These are phyloP conservation scores for Saccharomycopsis oosterbeekiorum DNA, from an alignment of 805 yeast genomes.

Conservation along the genomic window DNA sequence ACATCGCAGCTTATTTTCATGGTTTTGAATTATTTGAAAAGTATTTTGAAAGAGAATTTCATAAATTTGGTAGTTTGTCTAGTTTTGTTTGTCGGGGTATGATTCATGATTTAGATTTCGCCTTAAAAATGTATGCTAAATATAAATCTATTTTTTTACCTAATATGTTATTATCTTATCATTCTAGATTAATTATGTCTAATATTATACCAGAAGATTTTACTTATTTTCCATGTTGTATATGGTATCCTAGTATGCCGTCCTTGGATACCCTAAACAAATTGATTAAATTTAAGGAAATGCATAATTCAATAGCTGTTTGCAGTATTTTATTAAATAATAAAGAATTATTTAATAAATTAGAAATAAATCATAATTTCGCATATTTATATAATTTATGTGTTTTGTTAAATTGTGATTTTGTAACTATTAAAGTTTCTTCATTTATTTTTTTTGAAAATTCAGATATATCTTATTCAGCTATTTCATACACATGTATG, in stretches of 20 bases:
- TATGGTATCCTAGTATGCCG: not conserved
- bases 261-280: not conserved
- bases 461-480: too few species aligned
- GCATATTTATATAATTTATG: too few species aligned
- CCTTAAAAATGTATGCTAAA: not conserved
- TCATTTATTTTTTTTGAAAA: too few species aligned
- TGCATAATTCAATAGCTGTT: not conserved
- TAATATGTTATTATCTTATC: not conserved
- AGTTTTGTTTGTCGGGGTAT: not conserved
- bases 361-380: too few species aligned
- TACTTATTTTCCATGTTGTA: not conserved
- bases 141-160: not conserved
- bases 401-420: too few species aligned
- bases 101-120: not conserved
- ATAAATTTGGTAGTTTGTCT: not conserved
- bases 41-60: not conserved
- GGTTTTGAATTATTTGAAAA: not conserved
- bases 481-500: too few species aligned
- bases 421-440: too few species aligned
- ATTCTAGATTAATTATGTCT: not conserved
- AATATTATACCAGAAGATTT: not conserved
- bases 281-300: not conserved
- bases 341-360: not conserved
- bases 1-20: not conserved
- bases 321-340: not conserved